phyloP scores from a whole-genome alignment of 805 yeast species.

The Wickerhamomyces tratensis region DNA sequence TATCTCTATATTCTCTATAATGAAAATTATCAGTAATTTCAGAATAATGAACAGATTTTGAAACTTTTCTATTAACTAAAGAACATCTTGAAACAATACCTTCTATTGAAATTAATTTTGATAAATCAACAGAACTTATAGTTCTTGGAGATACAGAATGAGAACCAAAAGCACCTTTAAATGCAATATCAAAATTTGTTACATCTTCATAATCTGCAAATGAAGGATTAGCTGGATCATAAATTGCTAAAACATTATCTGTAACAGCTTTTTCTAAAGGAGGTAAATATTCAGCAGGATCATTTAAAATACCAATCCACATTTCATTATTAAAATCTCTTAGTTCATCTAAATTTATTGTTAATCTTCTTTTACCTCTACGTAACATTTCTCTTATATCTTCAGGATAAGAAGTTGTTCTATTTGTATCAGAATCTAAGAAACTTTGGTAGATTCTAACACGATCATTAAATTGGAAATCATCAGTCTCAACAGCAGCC shows the following conservation, averaged over 20 bases:
- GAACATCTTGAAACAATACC: constrained; percentile 95
- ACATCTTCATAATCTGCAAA: constrained; percentile 45
- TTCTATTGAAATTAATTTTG: constrained; percentile 79
- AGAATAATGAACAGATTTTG: constrained; percentile 88
- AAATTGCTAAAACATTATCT: constrained; percentile 67
- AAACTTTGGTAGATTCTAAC: constrained; percentile 86
- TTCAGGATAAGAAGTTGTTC: constrained; percentile 53
- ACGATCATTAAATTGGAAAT: constrained; percentile 63
- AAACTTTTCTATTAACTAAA: constrained; percentile 83
- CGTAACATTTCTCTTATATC: constrained; percentile 65
- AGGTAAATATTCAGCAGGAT: constrained; percentile 81
- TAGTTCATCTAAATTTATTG: constrained; percentile 76
- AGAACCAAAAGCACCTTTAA: constrained; percentile 86
- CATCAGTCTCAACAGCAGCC: constrained; percentile 20
- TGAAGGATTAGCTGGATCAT: constrained; percentile 49
- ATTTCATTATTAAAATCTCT: constrained; percentile 72
- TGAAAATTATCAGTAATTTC: constrained; percentile 77
- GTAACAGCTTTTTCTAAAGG: constrained; percentile 82
- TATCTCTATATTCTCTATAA: constrained; percentile 87
- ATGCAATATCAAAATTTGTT: constrained; percentile 64
- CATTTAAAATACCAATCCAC: constrained; percentile 66
- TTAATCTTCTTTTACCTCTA: constrained; percentile 55
- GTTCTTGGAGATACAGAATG: constrained; percentile 85
- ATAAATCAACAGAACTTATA: constrained; percentile 64
- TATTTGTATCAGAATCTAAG: constrained; percentile 43